A percentile compares a stretch with the other conserved stretches of the same genome.
Evolutionary conservation across 164 flowering plant genomes (phyloP).

Genomic region (Akebia trifoliata): DNA sequence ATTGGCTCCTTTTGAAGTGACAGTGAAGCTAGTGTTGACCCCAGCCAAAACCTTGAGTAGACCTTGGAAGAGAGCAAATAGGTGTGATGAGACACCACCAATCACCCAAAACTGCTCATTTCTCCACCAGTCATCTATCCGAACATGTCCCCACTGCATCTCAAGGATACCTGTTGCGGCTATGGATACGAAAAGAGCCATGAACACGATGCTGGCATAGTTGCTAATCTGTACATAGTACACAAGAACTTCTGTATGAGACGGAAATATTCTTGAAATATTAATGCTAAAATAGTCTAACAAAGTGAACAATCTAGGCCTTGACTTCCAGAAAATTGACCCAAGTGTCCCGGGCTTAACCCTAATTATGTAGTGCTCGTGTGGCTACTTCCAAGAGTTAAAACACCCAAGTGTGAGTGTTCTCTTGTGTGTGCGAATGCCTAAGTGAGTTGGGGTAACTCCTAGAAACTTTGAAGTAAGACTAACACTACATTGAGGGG

Average conservation of each 20-base stretch:
- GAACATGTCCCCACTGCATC: constrained; percentile 79
- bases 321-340: background rate
- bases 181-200: constrained; percentile 65
- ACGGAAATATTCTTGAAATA: background rate
- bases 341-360: too few species aligned
- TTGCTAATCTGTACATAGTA: constrained; percentile 63
- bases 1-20: constrained; percentile 72
- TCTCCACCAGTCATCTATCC: constrained; percentile 80
- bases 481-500: too few species aligned
- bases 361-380: too few species aligned
- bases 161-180: constrained; percentile 64
- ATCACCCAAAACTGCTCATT: constrained; percentile 91
- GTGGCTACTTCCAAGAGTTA: too few species aligned
- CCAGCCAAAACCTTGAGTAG: constrained; percentile 74
- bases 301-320: background rate
- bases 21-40: constrained; percentile 75
- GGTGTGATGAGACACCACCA: constrained; percentile 71
- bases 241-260: background rate
- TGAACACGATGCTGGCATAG: constrained; percentile 64
- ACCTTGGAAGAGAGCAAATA: constrained; percentile 76
- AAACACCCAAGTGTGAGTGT: too few species aligned
- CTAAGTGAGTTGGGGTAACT: too few species aligned
- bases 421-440: too few species aligned
- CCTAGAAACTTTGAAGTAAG: too few species aligned
- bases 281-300: background rate